These are phyloP conservation scores for Drechslerella stenobrocha DNA, from an alignment of 2,329 filamentous ascomycete genomes.

Conservation along the genomic window DNA sequence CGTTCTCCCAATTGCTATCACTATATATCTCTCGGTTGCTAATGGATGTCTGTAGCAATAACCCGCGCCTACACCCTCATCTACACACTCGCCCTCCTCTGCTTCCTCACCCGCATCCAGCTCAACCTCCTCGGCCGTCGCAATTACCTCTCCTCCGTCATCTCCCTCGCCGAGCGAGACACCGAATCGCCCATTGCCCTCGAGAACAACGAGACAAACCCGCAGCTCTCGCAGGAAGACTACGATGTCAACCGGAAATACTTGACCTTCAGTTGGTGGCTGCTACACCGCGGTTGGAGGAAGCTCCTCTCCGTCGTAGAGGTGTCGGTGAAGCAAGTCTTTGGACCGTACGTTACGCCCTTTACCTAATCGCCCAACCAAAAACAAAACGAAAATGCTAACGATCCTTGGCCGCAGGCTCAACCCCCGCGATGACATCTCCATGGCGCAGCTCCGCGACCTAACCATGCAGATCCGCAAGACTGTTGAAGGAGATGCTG, in stretches of 20 bases:
- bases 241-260: conserved; percentile 96
- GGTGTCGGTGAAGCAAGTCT: conserved; percentile 82
- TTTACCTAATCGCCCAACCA: background rate
- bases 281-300: conserved; percentile 86
- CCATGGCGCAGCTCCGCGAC: conserved; percentile 75
- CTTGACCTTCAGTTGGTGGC: conserved; percentile 96
- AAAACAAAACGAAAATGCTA: background rate
- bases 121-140: conserved; percentile 93
- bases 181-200: conserved; percentile 77
- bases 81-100: conserved; percentile 86
- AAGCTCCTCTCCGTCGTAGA: conserved; percentile 80
- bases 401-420: conserved; percentile 56
- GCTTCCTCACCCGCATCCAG: conserved; percentile 89
- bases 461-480: conserved; percentile 81
- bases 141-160: conserved; percentile 93
- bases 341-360: conserved; percentile 63
- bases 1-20: background rate
- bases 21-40: conserved; percentile 2
- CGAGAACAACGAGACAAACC: conserved; percentile 81
- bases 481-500: conserved; percentile 71
- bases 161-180: conserved; percentile 69
- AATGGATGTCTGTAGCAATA: conserved; percentile 65
- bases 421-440: conserved; percentile 85
- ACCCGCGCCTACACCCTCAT: conserved; percentile 87
- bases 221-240: conserved; percentile 74